These are phyloP conservation scores for Lipomyces orientalis DNA, from an alignment of 805 yeast genomes.

Conservation along the genomic window DNA sequence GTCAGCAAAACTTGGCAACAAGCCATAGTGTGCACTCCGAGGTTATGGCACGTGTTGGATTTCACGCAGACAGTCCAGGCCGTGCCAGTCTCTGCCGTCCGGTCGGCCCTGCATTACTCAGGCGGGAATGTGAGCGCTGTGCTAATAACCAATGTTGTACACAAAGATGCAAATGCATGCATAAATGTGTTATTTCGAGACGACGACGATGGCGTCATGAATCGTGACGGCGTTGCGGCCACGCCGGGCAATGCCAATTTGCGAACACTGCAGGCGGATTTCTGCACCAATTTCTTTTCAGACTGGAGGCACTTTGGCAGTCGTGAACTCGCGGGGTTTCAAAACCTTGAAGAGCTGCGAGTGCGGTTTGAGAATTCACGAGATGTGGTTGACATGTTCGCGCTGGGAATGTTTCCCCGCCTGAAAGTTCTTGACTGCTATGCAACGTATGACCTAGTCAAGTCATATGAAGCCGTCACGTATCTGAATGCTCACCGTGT, in stretches of 20 bases:
- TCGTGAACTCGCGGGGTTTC: background rate
- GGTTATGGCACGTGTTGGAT: background rate
- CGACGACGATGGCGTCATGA: background rate
- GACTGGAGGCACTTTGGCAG: background rate
- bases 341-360: background rate
- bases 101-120: background rate
- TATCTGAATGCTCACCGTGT: background rate
- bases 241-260: background rate
- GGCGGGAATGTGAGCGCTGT: background rate
- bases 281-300: background rate
- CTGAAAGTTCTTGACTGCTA: background rate
- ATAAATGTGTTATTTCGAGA: background rate
- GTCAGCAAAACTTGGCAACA: constrained; percentile 2
- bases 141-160: background rate
- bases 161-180: background rate
- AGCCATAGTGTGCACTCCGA: background rate
- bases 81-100: background rate
- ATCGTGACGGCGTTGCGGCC: background rate
- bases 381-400: background rate
- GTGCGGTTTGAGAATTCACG: background rate
- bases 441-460: background rate
- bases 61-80: background rate
- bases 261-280: background rate
- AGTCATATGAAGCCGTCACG: background rate
- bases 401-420: background rate